phyloP scores from a whole-genome alignment of 2,329 filamentous ascomycete genomes.

The Cytospora mali region DNA sequence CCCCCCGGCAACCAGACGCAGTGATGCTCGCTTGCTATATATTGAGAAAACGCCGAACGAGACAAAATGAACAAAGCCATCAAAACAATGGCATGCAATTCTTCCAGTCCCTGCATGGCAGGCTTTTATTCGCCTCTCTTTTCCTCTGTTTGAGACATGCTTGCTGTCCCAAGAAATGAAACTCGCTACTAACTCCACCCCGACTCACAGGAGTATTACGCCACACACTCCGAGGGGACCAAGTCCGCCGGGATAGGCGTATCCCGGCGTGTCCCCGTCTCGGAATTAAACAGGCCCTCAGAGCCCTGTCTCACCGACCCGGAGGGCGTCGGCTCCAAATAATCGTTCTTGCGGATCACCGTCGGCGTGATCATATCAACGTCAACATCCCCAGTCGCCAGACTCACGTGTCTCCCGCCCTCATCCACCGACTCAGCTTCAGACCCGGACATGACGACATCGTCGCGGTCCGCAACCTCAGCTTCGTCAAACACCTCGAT shows the following conservation, averaged over 20 bases:
- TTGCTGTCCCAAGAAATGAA: too few relatives aligned
- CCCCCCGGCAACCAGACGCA: constrained; percentile 5
- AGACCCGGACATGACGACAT: constrained; percentile 53
- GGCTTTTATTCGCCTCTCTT: neutral
- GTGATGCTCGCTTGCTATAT: constrained; percentile 24
- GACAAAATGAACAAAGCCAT: neutral
- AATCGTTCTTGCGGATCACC: constrained; percentile 29
- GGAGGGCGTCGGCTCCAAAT: constrained; percentile 3
- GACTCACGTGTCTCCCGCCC: constrained; percentile 17
- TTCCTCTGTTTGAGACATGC: neutral
- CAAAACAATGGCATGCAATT: too few relatives aligned
- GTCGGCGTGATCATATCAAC: constrained; percentile 46
- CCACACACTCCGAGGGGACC: constrained; percentile 18
- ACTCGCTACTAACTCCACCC: constrained; percentile 3
- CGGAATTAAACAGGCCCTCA: constrained; percentile 35
- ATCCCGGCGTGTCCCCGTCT: constrained; percentile 38
- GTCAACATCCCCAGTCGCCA: constrained; percentile 38
- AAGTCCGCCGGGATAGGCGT: constrained; percentile 41
- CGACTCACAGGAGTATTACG: neutral
- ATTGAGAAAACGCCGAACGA: constrained; percentile 7
- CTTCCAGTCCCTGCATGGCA: constrained; percentile 1
- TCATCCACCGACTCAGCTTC: constrained; percentile 39
- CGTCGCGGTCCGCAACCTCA: constrained; percentile 35
- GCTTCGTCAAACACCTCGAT: constrained; percentile 42
- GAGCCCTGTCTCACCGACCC: constrained; percentile 33